Percentiles rank a stretch among this genome's conserved stretches.
Evolutionary conservation across 495 filamentous ascomycete species (phyloP).

Genomic region (Podospora pseudopauciseta): DNA sequence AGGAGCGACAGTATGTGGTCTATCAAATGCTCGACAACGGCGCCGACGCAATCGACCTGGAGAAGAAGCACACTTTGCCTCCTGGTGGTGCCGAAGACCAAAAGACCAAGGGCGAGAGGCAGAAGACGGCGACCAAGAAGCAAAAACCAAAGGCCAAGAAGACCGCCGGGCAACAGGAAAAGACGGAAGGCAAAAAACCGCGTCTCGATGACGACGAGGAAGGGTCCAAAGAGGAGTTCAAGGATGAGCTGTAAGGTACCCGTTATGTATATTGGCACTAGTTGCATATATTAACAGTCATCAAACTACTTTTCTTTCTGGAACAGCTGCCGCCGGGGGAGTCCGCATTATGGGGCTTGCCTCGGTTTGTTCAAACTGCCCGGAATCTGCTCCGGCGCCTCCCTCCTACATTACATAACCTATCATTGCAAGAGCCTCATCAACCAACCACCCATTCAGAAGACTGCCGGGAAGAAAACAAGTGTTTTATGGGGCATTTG

Average conservation of each 20-base stretch:
- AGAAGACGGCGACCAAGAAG: constrained; percentile 8
- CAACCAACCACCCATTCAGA: background rate
- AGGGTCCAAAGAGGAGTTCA: constrained; percentile 47
- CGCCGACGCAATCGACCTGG: constrained; percentile 28
- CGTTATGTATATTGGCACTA: background rate
- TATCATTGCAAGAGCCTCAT: background rate
- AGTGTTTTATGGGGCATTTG: background rate
- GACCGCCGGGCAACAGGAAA: constrained; percentile 5
- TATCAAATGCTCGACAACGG: constrained; percentile 31
- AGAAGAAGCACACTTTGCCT: constrained; percentile 1
- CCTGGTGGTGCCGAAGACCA: background rate
- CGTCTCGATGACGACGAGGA: constrained; percentile 20
- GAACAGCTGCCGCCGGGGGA: background rate
- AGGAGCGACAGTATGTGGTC: constrained; percentile 40
- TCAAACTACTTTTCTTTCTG: background rate
- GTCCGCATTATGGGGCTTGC: background rate
- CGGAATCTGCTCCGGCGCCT: background rate
- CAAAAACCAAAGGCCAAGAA: constrained; percentile 9
- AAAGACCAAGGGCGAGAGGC: background rate
- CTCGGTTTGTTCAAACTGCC: background rate
- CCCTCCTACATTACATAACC: no score
- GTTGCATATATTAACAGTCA: background rate
- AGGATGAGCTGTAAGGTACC: constrained; percentile 41
- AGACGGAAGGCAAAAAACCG: constrained; percentile 8
- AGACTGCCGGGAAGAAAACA: background rate